Conservation (phyloP, 306 rosid genomes). For the Fragaria ananassa region DNA sequence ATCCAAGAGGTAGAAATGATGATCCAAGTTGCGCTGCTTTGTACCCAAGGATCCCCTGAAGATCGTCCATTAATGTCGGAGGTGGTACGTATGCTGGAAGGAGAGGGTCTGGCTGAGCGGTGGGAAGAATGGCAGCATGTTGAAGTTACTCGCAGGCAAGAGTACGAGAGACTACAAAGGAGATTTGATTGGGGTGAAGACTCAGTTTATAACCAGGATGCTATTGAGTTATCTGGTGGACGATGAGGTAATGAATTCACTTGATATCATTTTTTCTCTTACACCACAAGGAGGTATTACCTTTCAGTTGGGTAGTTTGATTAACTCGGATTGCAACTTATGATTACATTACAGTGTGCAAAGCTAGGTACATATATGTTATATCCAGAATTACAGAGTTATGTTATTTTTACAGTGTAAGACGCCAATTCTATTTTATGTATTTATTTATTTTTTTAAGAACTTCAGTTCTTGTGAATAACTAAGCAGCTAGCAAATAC, state of each 20-base stretch:
- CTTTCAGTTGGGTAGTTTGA: conserved; percentile 39
- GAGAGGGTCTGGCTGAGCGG: conserved; percentile 97
- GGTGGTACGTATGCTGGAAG: conserved; percentile 97
- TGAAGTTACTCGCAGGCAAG: conserved; percentile 86
- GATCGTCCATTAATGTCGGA: conserved; percentile 95
- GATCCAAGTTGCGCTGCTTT: conserved; percentile 88
- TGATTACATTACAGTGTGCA: background rate
- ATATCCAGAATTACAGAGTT: background rate
- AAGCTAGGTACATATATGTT: background rate
- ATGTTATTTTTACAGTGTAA: background rate
- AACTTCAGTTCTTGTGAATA: background rate
- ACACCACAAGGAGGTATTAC: conserved; percentile 16
- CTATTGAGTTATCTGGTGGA: conserved; percentile 90
- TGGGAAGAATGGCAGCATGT: conserved; percentile 99
- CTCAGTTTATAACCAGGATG: conserved; percentile 83
- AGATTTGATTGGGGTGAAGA: conserved; percentile 99
- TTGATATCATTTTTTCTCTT: conserved; percentile 14
- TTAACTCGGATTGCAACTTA: conserved; percentile 10
- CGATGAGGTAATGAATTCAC: conserved; percentile 44
- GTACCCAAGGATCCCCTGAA: conserved; percentile 93
- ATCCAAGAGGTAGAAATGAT: conserved; percentile 88
- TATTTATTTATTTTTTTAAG: too few species aligned
- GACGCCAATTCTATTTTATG: background rate
- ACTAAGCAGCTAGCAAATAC: background rate
- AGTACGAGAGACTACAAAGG: conserved; percentile 83